Evolutionary conservation across 805 yeast species (phyloP), one percentile per base, ranked within the genome.

Genomic region (Schizosaccharomyces octosporus): DNA sequence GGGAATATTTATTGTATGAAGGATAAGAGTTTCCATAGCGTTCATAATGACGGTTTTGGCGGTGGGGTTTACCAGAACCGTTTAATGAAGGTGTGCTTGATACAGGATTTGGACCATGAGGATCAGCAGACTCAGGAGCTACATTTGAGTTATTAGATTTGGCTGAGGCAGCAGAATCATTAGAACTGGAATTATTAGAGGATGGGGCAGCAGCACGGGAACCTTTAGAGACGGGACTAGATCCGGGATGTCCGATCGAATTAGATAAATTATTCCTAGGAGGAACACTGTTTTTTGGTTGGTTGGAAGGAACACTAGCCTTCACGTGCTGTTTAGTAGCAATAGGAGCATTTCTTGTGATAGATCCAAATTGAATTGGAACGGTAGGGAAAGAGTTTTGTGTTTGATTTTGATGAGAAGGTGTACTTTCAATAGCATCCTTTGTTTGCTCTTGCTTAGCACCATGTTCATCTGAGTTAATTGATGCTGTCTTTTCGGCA

Each of bases 311-410:
- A 51, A 51, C 57, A 6, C 11, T 29, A 2, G 51, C 41, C 41
- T 36, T 36, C 13, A 36, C 11, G 41, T 36, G 41, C 41, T 36
- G 51, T 45, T 45, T 45, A 7, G 36, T 17, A 60, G 60, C 5
- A 21, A 31, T 55, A 17, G 48, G 31, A 24, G 62, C 60, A 59
- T 51, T 43, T 17, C 62, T 60, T 29, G 60, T 60, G 42, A 64
- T 63, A 3, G 66, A 61, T 27, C 66, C 66, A 51, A 64, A 64
- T 61, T 62, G 66, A 39, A 64, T 62, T 7, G 63, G 60, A 6
- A 62, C 62, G 11, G 63, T 57, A 48, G 59, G 27, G 7, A 51
- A 1, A 21, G 57, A 2, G 41, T 13, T 13, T 19, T 36, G 36
- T 45, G 24, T 3, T 17, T n/a, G 21, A 9, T 17, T 24, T 45